Conservation (phyloP, 129 eudicot species). For the Heracleum sosnowskyi region DNA sequence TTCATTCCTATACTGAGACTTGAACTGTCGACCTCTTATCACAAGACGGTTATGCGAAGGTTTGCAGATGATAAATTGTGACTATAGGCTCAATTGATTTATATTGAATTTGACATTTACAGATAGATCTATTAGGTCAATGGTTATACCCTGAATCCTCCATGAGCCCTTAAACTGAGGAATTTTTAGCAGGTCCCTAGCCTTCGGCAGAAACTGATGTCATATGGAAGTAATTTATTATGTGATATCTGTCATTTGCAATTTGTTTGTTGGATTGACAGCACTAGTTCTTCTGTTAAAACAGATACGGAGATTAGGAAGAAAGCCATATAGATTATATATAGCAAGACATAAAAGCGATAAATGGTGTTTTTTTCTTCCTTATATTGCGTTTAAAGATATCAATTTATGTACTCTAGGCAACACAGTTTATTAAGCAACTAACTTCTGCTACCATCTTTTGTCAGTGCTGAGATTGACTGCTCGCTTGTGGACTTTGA, state of each 20-base stretch:
- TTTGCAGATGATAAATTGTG: background rate
- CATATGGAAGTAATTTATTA: background rate
- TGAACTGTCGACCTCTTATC: background rate
- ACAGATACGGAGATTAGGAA: background rate
- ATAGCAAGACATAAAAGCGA: background rate
- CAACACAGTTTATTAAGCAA: background rate
- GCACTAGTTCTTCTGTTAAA: background rate
- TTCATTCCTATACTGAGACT: background rate
- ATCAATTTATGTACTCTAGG: background rate
- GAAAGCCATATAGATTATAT: background rate
- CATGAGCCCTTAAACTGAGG: background rate
- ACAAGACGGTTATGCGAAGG: background rate
- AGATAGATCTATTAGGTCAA: background rate
- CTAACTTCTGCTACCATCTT: background rate
- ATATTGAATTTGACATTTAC: background rate
- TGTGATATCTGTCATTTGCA: no score
- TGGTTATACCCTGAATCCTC: background rate
- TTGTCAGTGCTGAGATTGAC: constrained; percentile 3
- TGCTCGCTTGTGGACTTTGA: background rate
- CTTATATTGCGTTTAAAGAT: background rate
- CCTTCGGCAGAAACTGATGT: background rate
- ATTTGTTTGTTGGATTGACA: no score
- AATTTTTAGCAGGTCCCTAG: background rate
- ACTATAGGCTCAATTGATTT: background rate
- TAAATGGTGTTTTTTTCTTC: background rate